Evolutionary conservation across 225 moss, liverwort and hornwort genomes (phyloP), one percentile per base, ranked within the genome.

Genomic region (Physcomitrium patens): DNA sequence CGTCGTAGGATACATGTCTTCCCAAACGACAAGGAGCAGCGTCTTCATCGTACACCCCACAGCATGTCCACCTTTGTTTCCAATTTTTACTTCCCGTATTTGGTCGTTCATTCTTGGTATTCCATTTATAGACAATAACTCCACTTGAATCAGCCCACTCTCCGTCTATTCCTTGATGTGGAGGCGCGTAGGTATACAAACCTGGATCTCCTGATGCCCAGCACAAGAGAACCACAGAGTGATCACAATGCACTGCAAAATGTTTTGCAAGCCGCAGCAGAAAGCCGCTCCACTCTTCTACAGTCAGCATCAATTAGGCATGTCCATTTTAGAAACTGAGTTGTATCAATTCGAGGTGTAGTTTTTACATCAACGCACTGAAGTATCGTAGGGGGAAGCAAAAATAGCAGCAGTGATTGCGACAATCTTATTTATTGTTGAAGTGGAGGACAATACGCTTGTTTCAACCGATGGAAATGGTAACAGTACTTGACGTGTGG

Each of bases 91-190:
- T 82, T 19, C 85, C 82, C 19, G 77, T 85, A 70, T 78, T 75
- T 18, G 82, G 82, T 69, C 78, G 77, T 58, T 85, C 71, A 14
- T 68, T 53, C 56, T 85, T 62, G 7, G 19, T 67, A 46, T 88
- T 88, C 85, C 88, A 85, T 75, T 83, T 85, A 26, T 88, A 85
- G 28, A 88, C 76, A 17, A 83, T 85, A 55, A 83, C 69, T 68
- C 88, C 85, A 75, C 85, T 80, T 59, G 73, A 74, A 43, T 88
- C 85, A 49, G 67, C 83, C 88, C 82, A 88, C 46, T 82, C 82
- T 15, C 85, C 82, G 57, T 88, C 85, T 63, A 88, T 78, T 53
- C 87, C 87, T 71, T 85, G 85, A 51, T 85, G 85, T 2, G 82
- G 85, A 63, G 87, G 88, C 41, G 88, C 82, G 58, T 75, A 72